phyloP scores from a whole-genome alignment of 805 yeast genomes.

The Hemisphaericaspora nanyangensis region DNA sequence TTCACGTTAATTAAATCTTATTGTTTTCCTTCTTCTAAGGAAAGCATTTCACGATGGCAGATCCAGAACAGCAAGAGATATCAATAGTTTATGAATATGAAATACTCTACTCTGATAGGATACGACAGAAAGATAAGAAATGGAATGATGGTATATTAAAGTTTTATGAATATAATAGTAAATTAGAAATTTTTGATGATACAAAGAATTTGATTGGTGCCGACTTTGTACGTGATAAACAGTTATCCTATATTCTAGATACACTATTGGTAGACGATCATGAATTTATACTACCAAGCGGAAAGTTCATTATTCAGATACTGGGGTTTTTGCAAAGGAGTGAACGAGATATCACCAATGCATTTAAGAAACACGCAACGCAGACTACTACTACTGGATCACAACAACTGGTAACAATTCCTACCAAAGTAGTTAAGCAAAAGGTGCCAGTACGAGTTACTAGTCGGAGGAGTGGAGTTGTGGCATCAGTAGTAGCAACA shows the following conservation, averaged over 20 bases:
- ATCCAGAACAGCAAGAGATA: conserved; percentile 10
- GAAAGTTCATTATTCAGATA: conserved; percentile 26
- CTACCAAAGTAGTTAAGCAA: neutral
- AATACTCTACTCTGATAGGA: conserved; percentile 44
- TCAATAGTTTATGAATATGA: conserved; percentile 45
- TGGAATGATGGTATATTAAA: conserved; percentile 52
- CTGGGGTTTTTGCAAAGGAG: conserved; percentile 25
- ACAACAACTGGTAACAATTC: neutral
- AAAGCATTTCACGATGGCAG: too few species aligned
- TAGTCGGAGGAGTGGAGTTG: too few species aligned
- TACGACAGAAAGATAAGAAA: conserved; percentile 42
- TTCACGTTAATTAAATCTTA: too few species aligned
- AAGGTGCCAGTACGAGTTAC: neutral
- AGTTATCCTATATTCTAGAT: conserved; percentile 5
- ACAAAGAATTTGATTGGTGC: conserved; percentile 28
- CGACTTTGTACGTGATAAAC: conserved; percentile 22
- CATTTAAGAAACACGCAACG: conserved; percentile 7
- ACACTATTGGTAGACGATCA: conserved; percentile 12
- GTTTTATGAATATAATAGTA: conserved; percentile 46
- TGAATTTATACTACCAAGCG: conserved; percentile 23
- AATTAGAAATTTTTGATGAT: conserved; percentile 40
- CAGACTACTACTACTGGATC: neutral
- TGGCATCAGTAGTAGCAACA: too few species aligned
- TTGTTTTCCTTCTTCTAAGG: too few species aligned
- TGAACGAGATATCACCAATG: conserved; percentile 34